Conservation (phyloP, 306 rosid species). For the Albizia julibrissin region DNA sequence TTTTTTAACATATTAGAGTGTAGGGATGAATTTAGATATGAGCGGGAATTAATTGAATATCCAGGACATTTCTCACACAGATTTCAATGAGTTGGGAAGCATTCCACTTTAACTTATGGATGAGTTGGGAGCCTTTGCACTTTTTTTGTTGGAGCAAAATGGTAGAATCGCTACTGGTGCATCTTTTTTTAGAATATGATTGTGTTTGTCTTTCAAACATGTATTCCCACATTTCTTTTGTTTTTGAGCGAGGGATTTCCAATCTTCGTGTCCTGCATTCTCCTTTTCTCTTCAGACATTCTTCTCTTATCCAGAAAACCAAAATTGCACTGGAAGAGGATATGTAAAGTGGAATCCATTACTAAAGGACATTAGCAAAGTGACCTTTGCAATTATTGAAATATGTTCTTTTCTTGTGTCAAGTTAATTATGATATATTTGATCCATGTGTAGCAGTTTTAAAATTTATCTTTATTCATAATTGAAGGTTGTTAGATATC, state of each 20-base stretch:
- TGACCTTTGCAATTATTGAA: too few species aligned
- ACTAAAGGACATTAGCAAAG: not conserved
- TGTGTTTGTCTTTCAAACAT: conserved; percentile 14
- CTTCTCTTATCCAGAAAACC: conserved; percentile 8
- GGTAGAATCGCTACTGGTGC: not conserved
- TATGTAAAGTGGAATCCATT: not conserved
- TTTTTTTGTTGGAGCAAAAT: not conserved
- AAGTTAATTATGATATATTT: conserved; percentile 19
- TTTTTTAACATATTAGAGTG: too few species aligned
- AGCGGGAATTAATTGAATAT: too few species aligned
- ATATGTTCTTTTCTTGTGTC: conserved; percentile 12
- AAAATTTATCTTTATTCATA: conserved; percentile 33
- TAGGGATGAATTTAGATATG: too few species aligned
- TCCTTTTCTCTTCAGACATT: not conserved
- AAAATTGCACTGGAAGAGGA: conserved; percentile 11
- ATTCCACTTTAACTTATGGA: too few species aligned
- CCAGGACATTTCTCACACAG: too few species aligned
- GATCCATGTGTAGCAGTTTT: conserved; percentile 8
- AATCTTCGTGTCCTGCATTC: conserved; percentile 6
- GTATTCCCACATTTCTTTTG: conserved; percentile 8
- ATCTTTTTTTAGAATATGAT: not conserved
- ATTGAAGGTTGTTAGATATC: conserved; percentile 95
- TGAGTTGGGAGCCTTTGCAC: too few species aligned
- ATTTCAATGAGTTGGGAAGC: too few species aligned
- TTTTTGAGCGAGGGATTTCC: conserved; percentile 5